Conservation (phyloP, 2,329 filamentous ascomycete species). For the Immersiporthe knoxdaviesiana region DNA sequence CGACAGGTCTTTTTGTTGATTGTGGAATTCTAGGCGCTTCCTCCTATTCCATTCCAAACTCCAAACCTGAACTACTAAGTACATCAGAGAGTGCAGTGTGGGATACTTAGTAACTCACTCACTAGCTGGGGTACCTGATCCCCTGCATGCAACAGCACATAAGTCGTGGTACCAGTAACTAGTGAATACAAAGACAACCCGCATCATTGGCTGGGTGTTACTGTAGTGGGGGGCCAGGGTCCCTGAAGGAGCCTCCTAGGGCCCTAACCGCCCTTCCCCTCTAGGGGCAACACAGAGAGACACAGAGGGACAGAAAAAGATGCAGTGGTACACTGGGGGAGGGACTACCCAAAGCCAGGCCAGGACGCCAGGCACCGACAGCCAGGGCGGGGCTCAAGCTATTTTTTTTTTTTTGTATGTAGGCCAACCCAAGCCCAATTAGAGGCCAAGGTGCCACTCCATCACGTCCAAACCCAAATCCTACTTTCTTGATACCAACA, state of each 20-base stretch:
- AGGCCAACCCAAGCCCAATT: neutral
- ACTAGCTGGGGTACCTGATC: neutral
- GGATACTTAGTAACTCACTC: constrained; percentile 3
- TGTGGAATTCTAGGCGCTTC: neutral
- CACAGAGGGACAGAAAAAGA: too few relatives aligned
- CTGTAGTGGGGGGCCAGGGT: neutral
- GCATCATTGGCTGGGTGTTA: neutral
- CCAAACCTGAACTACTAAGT: neutral
- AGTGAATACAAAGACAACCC: neutral
- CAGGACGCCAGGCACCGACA: neutral
- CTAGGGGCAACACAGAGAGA: neutral
- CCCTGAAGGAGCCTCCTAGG: neutral
- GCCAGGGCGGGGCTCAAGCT: neutral
- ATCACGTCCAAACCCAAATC: neutral
- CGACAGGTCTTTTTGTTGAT: neutral
- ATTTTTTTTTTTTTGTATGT: neutral
- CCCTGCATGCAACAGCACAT: neutral
- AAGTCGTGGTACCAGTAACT: neutral
- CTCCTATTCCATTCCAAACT: neutral
- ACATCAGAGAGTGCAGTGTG: too few relatives aligned
- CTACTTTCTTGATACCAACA: neutral
- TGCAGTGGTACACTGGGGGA: neutral
- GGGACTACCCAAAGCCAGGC: neutral
- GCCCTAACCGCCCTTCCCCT: neutral
- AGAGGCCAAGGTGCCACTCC: neutral